phyloP scores from a whole-genome alignment of 306 rosid genomes.

The Begonia masoniana region DNA sequence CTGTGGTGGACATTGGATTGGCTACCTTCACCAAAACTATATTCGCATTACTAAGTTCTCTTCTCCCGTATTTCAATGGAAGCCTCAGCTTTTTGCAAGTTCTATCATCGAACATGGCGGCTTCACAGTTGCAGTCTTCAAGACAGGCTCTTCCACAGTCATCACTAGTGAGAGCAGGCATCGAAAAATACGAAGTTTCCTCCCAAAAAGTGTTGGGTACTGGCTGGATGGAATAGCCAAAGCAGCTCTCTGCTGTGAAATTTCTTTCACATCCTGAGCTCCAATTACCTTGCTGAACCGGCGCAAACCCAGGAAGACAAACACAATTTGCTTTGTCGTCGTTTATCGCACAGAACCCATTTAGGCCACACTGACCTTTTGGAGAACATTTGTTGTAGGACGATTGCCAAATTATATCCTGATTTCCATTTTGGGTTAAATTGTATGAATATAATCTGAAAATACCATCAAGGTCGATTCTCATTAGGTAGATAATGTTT shows the following conservation, averaged over 20 bases:
- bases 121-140: slow-evolving; percentile 18
- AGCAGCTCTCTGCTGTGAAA: neutral
- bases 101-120: neutral
- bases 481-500: slow-evolving; percentile 1
- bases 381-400: neutral
- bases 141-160: slow-evolving; percentile 10
- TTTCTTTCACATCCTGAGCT: slow-evolving; percentile 10
- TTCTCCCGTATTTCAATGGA: slow-evolving; percentile 15
- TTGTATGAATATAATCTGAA: slow-evolving; percentile 6
- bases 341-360: neutral
- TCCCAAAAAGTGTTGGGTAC: neutral
- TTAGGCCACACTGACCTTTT: neutral
- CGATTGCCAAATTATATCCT: neutral
- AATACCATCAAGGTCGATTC: slow-evolving; percentile 16
- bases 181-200: neutral
- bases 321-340: neutral
- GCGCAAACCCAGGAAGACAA: neutral
- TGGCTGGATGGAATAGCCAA: neutral
- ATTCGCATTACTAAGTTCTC: neutral
- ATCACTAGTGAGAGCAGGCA: neutral
- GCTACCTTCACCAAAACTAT: slow-evolving; percentile 11
- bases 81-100: slow-evolving; percentile 12
- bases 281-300: neutral
- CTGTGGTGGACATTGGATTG: neutral
- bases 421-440: neutral